Conservation (phyloP, 1,284 basidiomycete genomes). For the Waitea zeae region DNA sequence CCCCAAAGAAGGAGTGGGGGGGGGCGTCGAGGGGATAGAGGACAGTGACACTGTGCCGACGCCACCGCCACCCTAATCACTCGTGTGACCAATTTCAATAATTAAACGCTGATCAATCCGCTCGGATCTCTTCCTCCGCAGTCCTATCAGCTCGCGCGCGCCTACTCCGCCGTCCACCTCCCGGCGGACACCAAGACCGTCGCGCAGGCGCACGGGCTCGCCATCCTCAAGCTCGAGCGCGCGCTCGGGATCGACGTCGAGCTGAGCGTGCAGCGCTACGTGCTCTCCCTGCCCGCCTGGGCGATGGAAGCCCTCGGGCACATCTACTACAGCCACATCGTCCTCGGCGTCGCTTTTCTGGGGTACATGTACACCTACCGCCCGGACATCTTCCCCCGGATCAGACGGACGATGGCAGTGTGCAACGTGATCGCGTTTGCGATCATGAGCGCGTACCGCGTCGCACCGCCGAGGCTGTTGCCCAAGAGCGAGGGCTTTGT, state of each 20-base stretch:
- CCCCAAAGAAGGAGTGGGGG: no score
- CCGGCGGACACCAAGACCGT: background rate
- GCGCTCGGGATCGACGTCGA: background rate
- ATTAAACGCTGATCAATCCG: background rate
- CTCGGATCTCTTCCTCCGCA: no score
- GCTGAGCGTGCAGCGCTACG: background rate
- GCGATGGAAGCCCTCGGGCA: background rate
- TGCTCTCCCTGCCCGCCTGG: background rate
- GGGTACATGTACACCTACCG: background rate
- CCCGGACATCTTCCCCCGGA: background rate
- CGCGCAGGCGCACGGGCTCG: background rate
- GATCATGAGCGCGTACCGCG: background rate
- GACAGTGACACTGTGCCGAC: no score
- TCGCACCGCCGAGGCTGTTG: background rate
- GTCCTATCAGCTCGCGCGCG: background rate
- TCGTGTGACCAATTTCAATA: no score
- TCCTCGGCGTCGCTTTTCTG: background rate
- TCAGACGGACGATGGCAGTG: background rate
- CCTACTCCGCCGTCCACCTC: background rate
- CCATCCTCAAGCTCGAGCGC: background rate
- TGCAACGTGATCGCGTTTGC: background rate
- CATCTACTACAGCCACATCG: background rate
- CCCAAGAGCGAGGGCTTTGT: background rate
- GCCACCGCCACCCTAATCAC: no score
- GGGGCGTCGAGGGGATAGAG: no score